Conservation (phyloP, 1,284 basidiomycete genomes). For the Puccinia polysora region DNA sequence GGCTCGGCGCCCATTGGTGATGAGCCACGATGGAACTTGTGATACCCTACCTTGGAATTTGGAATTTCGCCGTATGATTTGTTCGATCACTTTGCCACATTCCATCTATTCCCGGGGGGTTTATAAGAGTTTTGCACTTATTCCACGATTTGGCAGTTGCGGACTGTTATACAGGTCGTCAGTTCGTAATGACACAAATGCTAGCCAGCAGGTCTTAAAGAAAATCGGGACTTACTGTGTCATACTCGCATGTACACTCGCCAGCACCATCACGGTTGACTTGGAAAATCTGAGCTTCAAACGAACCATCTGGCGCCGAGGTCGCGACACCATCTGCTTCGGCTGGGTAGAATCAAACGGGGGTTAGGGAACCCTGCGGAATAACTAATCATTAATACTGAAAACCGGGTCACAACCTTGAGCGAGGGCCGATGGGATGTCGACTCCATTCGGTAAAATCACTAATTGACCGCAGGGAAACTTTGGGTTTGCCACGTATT, state of each 20-base stretch:
- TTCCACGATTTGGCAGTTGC: slow-evolving; percentile 29
- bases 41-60: slow-evolving; percentile 21
- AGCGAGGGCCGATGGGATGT: slow-evolving; percentile 2
- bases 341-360: neutral
- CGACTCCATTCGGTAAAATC: slow-evolving; percentile 8
- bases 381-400: neutral
- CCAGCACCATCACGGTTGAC: slow-evolving; percentile 39
- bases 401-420: slow-evolving; percentile 5
- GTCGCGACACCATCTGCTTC: slow-evolving; percentile 32
- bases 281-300: slow-evolving; percentile 36
- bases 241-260: slow-evolving; percentile 9
- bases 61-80: slow-evolving; percentile 31
- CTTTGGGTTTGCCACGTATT: slow-evolving; percentile 26
- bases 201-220: too few relatives aligned
- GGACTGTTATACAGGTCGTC: neutral
- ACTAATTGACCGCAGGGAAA: slow-evolving; percentile 24
- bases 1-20: too few relatives aligned
- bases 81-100: slow-evolving; percentile 42
- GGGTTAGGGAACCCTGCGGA: neutral
- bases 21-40: too few relatives aligned
- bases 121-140: neutral
- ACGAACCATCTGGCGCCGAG: slow-evolving; percentile 13
- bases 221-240: slow-evolving; percentile 18
- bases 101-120: slow-evolving; percentile 33
- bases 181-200: neutral